Percentiles rank a stretch among this genome's conserved stretches.
These are phyloP conservation scores for Artemisia argyi DNA, from an alignment of 129 eudicot genomes.

Conservation along the genomic window DNA sequence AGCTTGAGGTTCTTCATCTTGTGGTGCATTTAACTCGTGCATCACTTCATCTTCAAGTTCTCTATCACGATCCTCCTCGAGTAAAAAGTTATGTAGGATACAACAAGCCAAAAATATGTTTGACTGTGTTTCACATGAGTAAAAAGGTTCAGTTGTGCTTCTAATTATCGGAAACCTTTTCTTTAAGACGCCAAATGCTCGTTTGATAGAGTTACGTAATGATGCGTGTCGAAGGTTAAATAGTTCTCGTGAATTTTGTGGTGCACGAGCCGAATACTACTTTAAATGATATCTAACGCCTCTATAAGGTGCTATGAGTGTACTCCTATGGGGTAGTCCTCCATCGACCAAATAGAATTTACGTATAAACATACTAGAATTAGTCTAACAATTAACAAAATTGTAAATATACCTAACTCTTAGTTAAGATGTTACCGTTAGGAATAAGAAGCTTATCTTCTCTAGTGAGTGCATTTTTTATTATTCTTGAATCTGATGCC, in stretches of 20 bases:
- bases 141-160: neutral
- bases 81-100: neutral
- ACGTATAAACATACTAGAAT: neutral
- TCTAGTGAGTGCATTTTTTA: neutral
- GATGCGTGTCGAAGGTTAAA: constrained; percentile 25
- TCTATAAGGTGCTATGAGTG: neutral
- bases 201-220: neutral
- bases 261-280: neutral
- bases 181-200: too few relatives aligned
- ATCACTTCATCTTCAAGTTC: neutral
- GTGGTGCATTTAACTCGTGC: neutral
- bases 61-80: neutral
- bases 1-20: neutral
- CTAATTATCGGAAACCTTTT: too few relatives aligned
- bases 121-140: constrained; percentile 3
- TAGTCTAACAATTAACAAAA: too few relatives aligned
- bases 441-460: neutral
- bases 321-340: neutral
- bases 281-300: neutral
- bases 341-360: neutral
- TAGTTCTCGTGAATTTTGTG: neutral
- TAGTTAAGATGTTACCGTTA: neutral
- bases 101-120: neutral
- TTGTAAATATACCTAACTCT: too few relatives aligned
- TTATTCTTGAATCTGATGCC: too few relatives aligned